A percentile compares a stretch with the other conserved stretches of the same genome.
These are phyloP conservation scores for Pouteria campechiana DNA, from an alignment of 179 eudicot species.

Conservation along the genomic window DNA sequence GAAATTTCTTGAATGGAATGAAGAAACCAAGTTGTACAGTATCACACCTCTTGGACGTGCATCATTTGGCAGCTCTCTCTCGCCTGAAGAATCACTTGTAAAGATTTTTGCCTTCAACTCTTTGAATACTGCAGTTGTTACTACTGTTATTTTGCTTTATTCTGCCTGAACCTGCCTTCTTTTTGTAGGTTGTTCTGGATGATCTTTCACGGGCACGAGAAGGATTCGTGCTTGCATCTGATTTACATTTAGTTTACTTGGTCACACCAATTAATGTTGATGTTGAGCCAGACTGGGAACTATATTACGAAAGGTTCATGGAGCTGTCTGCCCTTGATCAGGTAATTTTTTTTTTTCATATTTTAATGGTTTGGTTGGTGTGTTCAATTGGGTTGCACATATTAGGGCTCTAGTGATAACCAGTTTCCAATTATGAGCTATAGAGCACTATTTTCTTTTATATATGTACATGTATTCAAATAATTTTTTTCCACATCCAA, in stretches of 20 bases:
- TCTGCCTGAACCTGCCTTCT: neutral
- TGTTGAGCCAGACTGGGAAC: conserved; percentile 97
- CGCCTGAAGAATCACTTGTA: conserved; percentile 98
- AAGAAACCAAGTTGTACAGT: conserved; percentile 80
- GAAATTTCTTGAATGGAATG: conserved; percentile 95
- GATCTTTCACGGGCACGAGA: conserved; percentile 97
- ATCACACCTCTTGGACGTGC: conserved; percentile 94
- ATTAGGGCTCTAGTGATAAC: too few relatives aligned
- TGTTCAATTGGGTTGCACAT: too few relatives aligned
- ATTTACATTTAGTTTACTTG: conserved; percentile 91
- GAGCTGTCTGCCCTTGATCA: conserved; percentile 73
- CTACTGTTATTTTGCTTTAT: neutral
- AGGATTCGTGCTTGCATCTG: conserved; percentile 97
- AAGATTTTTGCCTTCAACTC: conserved; percentile 8
- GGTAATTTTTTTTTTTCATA: conserved; percentile 32
- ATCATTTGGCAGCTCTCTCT: conserved; percentile 88
- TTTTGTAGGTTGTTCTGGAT: conserved; percentile 75
- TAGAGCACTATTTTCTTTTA: too few relatives aligned
- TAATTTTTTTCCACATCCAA: too few relatives aligned
- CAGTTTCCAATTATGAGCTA: too few relatives aligned
- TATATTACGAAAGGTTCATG: conserved; percentile 92
- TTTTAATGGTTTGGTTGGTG: too few relatives aligned
- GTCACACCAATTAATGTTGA: conserved; percentile 96
- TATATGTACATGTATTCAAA: too few relatives aligned
- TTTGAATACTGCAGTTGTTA: neutral